Evolutionary conservation across 73 alveolate genomes (phyloP), one percentile per base, ranked within the genome.

Genomic region (Paraurostyla sp.): DNA sequence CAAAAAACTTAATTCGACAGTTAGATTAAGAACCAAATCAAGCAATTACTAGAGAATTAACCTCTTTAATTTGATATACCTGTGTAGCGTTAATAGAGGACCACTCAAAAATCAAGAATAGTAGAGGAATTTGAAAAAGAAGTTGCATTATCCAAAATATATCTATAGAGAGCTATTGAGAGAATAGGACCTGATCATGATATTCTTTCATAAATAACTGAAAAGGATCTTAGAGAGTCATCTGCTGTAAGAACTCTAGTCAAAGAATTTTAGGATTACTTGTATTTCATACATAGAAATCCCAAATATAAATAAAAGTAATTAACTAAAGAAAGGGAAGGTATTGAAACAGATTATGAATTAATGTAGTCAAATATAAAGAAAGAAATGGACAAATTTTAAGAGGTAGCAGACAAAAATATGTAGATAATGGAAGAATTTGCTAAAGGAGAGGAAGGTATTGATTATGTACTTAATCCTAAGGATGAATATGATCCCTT

Each of bases 401-500:
- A 29, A 27, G 69, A 75, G 32, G 73, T 75, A 7, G 20, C 11
- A 46, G 30, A 43, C 23, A n/a, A 75, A 16, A 75, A 75, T 29
- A 49, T 20, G 15, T 6, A 46, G 11, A 16, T 46, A 35, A 9
- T 46, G 36, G 35, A 46, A 29, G 69, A 75, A 25, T 46, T 23
- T 32, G 9, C 3, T 13, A 16, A 27, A 7, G 73, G 73, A 43
- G 87, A 75, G 52, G 87, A 75, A 49, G 87, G 87, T 7, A 33
- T 75, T 7, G 87, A 75, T 33, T 43, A 23, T 46, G 51, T 15
- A 3, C 7, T 4, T 32, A 22, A 6, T 6, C 45, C 87, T 50
- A 30, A 7, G 3, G 75, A 32, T 49, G 4, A 23, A 22, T 36
- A 38, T 4, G 69, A 43, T 75, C 69, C 73, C 6, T 3, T 35